Evolutionary conservation across 305 asterid genomes (phyloP).

Genomic region (Plantago rigida): DNA sequence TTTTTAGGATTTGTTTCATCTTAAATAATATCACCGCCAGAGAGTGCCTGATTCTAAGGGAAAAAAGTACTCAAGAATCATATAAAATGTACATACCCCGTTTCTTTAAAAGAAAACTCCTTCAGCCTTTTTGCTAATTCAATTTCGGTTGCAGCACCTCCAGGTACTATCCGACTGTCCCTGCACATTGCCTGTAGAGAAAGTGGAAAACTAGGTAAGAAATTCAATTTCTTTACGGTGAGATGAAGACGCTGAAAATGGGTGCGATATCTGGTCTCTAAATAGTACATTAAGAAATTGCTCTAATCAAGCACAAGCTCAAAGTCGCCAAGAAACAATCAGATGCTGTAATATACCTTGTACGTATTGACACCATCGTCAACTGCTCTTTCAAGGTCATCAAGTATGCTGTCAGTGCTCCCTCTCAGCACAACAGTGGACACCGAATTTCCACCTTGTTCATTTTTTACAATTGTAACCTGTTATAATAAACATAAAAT

Average conservation of each 20-base stretch:
- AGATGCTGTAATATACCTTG: constrained; percentile 42
- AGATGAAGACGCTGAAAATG: no score
- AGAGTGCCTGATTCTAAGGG: constrained; percentile 10
- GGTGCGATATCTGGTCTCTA: no score
- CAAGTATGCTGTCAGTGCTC: constrained; percentile 94
- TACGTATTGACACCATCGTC: constrained; percentile 93
- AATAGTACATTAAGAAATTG: no score
- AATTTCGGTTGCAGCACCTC: constrained; percentile 96
- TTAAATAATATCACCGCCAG: constrained; percentile 4
- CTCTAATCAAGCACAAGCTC: no score
- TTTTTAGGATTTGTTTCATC: constrained; percentile 6
- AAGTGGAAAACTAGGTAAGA: constrained; percentile 19
- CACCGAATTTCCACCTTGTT: constrained; percentile 91
- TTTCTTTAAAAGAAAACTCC: constrained; percentile 82
- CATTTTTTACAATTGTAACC: constrained; percentile 89
- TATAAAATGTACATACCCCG: constrained; percentile 48
- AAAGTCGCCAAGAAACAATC: no score
- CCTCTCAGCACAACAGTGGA: constrained; percentile 85
- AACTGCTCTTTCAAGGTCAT: constrained; percentile 94
- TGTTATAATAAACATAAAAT: constrained; percentile 21
- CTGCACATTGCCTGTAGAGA: constrained; percentile 81
- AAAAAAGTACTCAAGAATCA: constrained; percentile 4
- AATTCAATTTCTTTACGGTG: background rate
- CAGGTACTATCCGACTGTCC: constrained; percentile 86
- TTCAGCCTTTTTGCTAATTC: constrained; percentile 82